Conservation (phyloP, 2,329 filamentous ascomycete species). For the Cladobotryum protrusum region DNA sequence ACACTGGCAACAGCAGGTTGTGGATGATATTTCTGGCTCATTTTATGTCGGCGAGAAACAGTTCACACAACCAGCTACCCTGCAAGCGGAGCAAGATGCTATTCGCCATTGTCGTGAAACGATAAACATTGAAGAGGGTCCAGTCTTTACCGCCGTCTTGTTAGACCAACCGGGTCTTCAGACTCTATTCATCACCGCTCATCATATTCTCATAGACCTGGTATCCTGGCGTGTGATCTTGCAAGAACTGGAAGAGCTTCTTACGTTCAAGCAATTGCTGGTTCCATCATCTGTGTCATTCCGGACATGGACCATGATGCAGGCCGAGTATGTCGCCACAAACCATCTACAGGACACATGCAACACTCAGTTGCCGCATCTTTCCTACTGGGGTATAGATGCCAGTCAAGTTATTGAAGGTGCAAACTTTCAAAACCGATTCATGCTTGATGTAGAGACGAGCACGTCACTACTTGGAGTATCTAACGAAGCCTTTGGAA, state of each 20-base stretch:
- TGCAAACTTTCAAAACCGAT: background rate
- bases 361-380: background rate
- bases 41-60: background rate
- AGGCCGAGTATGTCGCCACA: constrained; percentile 3
- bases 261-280: constrained; percentile 15
- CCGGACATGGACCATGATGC: background rate
- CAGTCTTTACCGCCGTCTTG: constrained; percentile 7
- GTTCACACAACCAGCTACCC: no score
- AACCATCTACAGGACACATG: background rate
- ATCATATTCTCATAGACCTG: constrained; percentile 33
- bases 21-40: constrained; percentile 1
- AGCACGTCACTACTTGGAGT: constrained; percentile 4
- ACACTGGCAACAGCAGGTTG: background rate
- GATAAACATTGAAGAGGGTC: constrained; percentile 6
- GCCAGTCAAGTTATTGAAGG: background rate
- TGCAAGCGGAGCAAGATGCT: background rate
- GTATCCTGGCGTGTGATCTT: constrained; percentile 38
- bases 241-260: constrained; percentile 33
- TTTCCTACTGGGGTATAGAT: constrained; percentile 1
- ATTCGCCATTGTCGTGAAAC: constrained; percentile 7
- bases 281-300: background rate
- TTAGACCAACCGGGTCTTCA: background rate
- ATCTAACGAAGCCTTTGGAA: constrained; percentile 8
- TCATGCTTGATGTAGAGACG: constrained; percentile 3
- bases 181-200: constrained; percentile 22